These are phyloP conservation scores for Trichoderma cornu-damae DNA, from an alignment of 2,329 filamentous ascomycete species.

Conservation along the genomic window DNA sequence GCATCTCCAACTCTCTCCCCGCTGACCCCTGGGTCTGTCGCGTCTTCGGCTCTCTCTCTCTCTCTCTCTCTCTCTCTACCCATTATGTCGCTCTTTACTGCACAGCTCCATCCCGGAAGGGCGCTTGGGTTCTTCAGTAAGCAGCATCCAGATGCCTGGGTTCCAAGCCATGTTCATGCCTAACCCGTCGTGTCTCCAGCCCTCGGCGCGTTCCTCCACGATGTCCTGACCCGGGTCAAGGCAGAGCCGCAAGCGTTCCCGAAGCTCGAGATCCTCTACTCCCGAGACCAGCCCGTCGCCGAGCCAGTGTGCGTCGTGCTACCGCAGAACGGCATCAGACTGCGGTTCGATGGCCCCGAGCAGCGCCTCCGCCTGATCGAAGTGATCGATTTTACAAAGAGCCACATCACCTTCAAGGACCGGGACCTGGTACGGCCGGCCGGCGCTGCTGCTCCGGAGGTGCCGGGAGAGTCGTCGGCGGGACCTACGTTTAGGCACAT, in stretches of 20 bases:
- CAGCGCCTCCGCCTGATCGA: conserved; percentile 89
- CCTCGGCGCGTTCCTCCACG: conserved; percentile 86
- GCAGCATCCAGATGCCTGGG: not conserved
- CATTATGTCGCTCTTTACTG: conserved; percentile 51
- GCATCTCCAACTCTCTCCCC: conserved; percentile 8
- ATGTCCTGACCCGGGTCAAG: conserved; percentile 81
- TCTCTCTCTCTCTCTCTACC: no score
- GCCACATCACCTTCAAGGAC: conserved; percentile 72
- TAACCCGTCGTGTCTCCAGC: conserved; percentile 44
- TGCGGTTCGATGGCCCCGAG: conserved; percentile 91
- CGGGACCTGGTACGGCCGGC: conserved; percentile 69
- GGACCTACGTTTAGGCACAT: conserved; percentile 83
- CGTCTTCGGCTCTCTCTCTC: conserved; percentile 10
- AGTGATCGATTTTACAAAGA: conserved; percentile 83
- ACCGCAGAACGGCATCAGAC: conserved; percentile 77
- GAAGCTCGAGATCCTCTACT: conserved; percentile 76
- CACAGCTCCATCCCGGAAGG: conserved; percentile 61
- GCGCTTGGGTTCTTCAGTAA: conserved; percentile 57
- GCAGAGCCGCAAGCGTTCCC: conserved; percentile 79
- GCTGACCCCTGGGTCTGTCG: conserved; percentile 8
- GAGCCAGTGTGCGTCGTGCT: conserved; percentile 71
- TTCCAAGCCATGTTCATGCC: not conserved
- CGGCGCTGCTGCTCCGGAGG: conserved; percentile 32
- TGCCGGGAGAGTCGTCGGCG: conserved; percentile 29
- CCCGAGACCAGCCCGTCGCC: conserved; percentile 65